A percentile compares a stretch with the other conserved stretches of the same genome.
Evolutionary conservation across 768 basidiomycete species (phyloP).

Genomic region (Crepidotus variabilis): DNA sequence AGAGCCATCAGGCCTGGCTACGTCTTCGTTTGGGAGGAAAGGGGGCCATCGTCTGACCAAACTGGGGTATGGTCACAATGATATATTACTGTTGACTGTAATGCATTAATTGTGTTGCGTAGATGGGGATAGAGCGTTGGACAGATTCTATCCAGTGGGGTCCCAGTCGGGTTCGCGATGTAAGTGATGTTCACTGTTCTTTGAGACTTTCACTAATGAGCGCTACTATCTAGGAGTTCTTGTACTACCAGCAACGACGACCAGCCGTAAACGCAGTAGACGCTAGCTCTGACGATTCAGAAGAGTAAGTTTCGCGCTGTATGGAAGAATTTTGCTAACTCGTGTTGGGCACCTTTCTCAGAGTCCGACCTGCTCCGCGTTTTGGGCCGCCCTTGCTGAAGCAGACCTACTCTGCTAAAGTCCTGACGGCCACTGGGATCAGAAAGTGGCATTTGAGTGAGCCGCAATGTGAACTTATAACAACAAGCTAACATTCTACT

Average conservation of each 20-base stretch:
- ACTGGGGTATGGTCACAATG: conserved; percentile 44
- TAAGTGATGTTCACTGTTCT: conserved; percentile 28
- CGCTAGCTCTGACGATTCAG: conserved; percentile 40
- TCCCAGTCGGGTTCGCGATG: conserved; percentile 73
- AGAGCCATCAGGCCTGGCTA: conserved; percentile 66
- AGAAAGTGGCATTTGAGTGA: conserved; percentile 82
- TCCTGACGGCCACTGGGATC: conserved; percentile 60
- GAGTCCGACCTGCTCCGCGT: conserved; percentile 6
- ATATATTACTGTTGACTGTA: conserved; percentile 8
- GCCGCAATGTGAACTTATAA: conserved; percentile 15
- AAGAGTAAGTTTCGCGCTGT: conserved; percentile 6
- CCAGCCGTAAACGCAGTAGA: conserved; percentile 44
- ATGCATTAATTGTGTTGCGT: conserved; percentile 5
- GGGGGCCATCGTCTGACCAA: conserved; percentile 61
- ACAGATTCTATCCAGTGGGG: conserved; percentile 81
- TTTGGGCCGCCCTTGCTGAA: conserved; percentile 47
- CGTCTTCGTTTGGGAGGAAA: conserved; percentile 84
- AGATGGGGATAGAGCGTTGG: conserved; percentile 81
- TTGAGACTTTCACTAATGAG: neutral
- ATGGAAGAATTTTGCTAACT: conserved; percentile 7
- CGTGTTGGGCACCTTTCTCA: neutral
- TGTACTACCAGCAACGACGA: conserved; percentile 67
- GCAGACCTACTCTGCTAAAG: conserved; percentile 78
- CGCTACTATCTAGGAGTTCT: conserved; percentile 53
- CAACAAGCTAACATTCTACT: neutral